A percentile compares a stretch with the other conserved stretches of the same genome.
Conservation (phyloP, 768 basidiomycete genomes). For the Fibroporia radiculosa region DNA sequence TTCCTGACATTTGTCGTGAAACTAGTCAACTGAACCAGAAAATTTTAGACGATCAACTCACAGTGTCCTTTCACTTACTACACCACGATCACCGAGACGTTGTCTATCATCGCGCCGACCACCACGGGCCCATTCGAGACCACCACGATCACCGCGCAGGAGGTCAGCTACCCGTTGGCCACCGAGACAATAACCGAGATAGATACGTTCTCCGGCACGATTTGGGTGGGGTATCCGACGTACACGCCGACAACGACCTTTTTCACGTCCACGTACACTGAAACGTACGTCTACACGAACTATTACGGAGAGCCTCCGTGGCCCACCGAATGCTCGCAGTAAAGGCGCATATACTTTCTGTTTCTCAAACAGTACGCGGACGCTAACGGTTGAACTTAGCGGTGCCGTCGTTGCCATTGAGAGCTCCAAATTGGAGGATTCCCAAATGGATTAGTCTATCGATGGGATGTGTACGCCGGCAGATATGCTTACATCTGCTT, state of each 20-base stretch:
- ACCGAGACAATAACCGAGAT: neutral
- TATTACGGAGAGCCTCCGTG: neutral
- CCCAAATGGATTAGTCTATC: too few relatives aligned
- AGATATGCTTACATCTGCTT: too few relatives aligned
- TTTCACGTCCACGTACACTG: neutral
- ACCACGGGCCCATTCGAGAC: slow-evolving; percentile 5
- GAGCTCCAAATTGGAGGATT: too few relatives aligned
- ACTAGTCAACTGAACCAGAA: neutral
- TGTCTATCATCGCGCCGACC: slow-evolving; percentile 1
- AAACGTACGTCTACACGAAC: neutral
- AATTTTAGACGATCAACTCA: neutral
- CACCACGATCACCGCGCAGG: neutral
- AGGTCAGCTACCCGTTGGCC: neutral
- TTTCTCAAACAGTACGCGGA: too few relatives aligned
- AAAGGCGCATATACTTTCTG: neutral
- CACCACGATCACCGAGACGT: neutral
- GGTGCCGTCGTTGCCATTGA: too few relatives aligned
- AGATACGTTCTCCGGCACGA: neutral
- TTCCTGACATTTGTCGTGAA: neutral
- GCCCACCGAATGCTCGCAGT: neutral
- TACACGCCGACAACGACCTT: neutral
- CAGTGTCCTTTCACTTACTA: neutral
- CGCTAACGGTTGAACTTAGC: too few relatives aligned
- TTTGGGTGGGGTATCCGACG: neutral
- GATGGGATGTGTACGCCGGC: too few relatives aligned